Base-by-base conservation (phyloP, 2,329 filamentous ascomycete species). In the Epichloe coenophiala region DNA sequence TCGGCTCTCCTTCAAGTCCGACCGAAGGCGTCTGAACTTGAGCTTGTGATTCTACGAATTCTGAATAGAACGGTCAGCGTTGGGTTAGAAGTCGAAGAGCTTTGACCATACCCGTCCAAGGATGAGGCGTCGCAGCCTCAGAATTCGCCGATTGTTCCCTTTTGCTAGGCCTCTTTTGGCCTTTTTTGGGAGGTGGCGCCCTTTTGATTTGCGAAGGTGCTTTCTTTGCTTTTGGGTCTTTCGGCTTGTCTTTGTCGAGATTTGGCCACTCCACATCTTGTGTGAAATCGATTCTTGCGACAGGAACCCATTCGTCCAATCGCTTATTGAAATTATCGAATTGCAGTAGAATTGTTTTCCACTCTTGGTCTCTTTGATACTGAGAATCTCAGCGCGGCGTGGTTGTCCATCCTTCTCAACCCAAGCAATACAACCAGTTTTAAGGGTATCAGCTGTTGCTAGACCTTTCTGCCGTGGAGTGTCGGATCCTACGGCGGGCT, bases 251-350 rank as follows among this genome's bases (percentile, higher is more conserved):
- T 66, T 95, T 95, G 56, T 95, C 90, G 9, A 89, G 88, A 54
- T 83, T 84, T 19, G 93, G 93, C 90, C 93, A 98, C 69, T 98
- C 93, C 50, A 98, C 93, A 60, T 96, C 90, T 58, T 88, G 83
- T 1, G 78, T 74, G 52, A 98, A 83, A 65, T 97, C 88, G 57
- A 98, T 88, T 37, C 93, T 80, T 37, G 80, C 75, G 33, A 85
- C 78, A 2, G 86, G 76, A 9, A 98, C 83, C 93, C 93, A 98
- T 73, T 98, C 93, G 71, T 78, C 73, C 12, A 80, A 68, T 57
- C 75, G 76, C 68, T 97, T 97, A 71, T 97, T 97, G 78, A 96
- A 97, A 62, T 95, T 94, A 63, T 95, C 88, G 65, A 96, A 97
- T 97, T 95, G 61, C 95, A 94, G 68, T 96, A 96, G 63, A 91